Evolutionary conservation across 2,329 filamentous ascomycete species (phyloP).

Genomic region (Alternaria panax): DNA sequence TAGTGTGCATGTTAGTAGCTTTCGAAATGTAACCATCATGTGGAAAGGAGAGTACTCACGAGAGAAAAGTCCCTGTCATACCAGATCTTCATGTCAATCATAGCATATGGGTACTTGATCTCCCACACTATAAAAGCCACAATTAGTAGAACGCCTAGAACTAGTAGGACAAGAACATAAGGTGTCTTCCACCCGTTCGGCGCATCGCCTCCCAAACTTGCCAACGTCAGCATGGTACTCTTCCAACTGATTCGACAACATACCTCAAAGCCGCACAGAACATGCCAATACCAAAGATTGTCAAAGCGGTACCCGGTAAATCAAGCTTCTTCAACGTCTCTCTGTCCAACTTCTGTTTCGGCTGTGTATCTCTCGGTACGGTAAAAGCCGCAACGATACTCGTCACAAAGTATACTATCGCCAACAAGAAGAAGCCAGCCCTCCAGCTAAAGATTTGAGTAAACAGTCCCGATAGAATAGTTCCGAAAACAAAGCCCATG

Average conservation of each 20-base stretch:
- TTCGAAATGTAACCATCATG: not conserved
- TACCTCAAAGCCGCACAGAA: constrained; percentile 68
- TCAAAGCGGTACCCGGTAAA: constrained; percentile 65
- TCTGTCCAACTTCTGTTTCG: constrained; percentile 54
- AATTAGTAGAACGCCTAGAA: constrained; percentile 66
- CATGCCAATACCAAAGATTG: constrained; percentile 70
- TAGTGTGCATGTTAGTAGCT: not conserved
- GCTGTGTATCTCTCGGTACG: constrained; percentile 63
- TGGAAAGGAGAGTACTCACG: constrained; percentile 44
- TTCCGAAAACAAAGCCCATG: constrained; percentile 64
- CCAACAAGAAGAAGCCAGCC: constrained; percentile 67
- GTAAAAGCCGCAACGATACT: constrained; percentile 66
- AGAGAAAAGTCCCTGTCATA: constrained; percentile 70
- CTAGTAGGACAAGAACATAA: constrained; percentile 68
- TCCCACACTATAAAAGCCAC: constrained; percentile 69
- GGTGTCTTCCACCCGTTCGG: constrained; percentile 67
- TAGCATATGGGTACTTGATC: constrained; percentile 55
- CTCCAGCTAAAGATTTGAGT: constrained; percentile 69
- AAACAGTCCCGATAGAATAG: constrained; percentile 68
- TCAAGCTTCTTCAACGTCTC: constrained; percentile 66
- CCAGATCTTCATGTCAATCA: constrained; percentile 65
- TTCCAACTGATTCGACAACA: constrained; percentile 25
- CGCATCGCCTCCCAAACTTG: constrained; percentile 61
- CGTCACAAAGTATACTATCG: constrained; percentile 69
- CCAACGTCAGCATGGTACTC: constrained; percentile 16